Percentiles rank a stretch among this genome's conserved stretches.
phyloP scores from a whole-genome alignment of 331 rosid genomes.

The Spiraea crenata region DNA sequence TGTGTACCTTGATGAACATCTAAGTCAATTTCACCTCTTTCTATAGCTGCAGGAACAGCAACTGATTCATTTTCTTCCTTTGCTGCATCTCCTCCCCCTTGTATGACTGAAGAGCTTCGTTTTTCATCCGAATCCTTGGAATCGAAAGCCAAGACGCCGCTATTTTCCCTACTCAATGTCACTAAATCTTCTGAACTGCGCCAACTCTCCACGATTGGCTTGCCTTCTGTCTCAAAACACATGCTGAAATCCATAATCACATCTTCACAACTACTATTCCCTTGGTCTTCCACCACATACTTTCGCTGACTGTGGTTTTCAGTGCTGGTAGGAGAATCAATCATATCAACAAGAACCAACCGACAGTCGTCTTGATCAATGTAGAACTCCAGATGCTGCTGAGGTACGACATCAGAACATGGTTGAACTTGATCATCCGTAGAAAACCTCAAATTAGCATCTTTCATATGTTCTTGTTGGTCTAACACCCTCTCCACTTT shows the following conservation, averaged over 20 bases:
- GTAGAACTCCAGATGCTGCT: conserved; percentile 84
- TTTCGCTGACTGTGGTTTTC: conserved; percentile 30
- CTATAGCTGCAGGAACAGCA: conserved; percentile 22
- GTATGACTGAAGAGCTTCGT: conserved; percentile 23
- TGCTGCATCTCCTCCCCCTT: conserved; percentile 26
- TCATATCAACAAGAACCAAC: conserved; percentile 74
- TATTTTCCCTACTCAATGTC: conserved; percentile 25
- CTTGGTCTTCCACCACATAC: conserved; percentile 39
- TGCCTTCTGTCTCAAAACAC: conserved; percentile 38
- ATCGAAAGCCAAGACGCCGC: conserved; percentile 22
- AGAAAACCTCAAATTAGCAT: conserved; percentile 22
- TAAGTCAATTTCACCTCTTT: conserved; percentile 33
- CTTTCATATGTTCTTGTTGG: conserved; percentile 32
- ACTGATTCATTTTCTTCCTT: conserved; percentile 23
- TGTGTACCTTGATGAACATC: conserved; percentile 51
- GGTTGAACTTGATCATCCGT: conserved; percentile 23
- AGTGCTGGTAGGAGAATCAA: conserved; percentile 33
- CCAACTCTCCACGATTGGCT: conserved; percentile 65
- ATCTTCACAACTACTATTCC: conserved; percentile 41
- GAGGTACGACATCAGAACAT: conserved; percentile 31
- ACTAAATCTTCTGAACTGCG: conserved; percentile 47
- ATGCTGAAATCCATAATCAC: conserved; percentile 76
- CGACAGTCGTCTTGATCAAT: conserved; percentile 70
- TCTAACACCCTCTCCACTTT: conserved; percentile 29
- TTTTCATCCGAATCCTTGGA: conserved; percentile 24